Conservation (phyloP, 768 basidiomycete species). For the Lentinula detonsa region DNA sequence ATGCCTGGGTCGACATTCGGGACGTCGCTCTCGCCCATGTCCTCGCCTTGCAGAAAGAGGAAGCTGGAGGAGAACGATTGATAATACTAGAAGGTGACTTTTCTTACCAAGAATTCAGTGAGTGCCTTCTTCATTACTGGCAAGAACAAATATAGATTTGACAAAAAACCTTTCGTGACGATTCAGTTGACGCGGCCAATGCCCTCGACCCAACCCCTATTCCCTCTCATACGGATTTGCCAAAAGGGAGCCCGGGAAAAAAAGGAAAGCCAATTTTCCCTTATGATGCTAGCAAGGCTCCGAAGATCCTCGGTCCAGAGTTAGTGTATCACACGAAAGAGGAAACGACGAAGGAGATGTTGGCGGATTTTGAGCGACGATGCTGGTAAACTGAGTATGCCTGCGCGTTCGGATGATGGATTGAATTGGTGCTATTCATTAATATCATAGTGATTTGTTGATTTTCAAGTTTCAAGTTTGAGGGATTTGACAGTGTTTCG, state of each 20-base stretch:
- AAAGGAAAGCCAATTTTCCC: constrained; percentile 10
- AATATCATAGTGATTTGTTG: no score
- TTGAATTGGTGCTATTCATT: background rate
- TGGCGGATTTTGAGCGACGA: constrained; percentile 24
- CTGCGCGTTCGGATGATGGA: no score
- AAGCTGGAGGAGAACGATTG: constrained; percentile 49
- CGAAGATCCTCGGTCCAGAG: constrained; percentile 20
- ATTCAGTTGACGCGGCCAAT: constrained; percentile 29
- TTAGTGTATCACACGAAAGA: constrained; percentile 22
- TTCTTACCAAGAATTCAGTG: constrained; percentile 18
- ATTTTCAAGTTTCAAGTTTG: no score
- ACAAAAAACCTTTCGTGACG: background rate
- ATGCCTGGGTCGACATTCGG: constrained; percentile 37
- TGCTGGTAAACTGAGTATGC: constrained; percentile 19
- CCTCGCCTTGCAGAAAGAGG: constrained; percentile 37
- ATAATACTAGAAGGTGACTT: constrained; percentile 31
- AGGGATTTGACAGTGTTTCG: no score
- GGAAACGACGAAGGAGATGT: constrained; percentile 23
- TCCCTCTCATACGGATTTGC: constrained; percentile 14
- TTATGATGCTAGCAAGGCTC: constrained; percentile 22
- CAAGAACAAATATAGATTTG: background rate
- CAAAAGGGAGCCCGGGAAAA: constrained; percentile 22
- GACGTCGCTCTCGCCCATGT: constrained; percentile 50
- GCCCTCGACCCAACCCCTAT: constrained; percentile 18
- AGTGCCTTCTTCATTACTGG: constrained; percentile 1